Percentiles rank a stretch among this genome's conserved stretches.
Evolutionary conservation across 495 filamentous ascomycete species (phyloP).

Genomic region (Antarctomyces pellizariae): DNA sequence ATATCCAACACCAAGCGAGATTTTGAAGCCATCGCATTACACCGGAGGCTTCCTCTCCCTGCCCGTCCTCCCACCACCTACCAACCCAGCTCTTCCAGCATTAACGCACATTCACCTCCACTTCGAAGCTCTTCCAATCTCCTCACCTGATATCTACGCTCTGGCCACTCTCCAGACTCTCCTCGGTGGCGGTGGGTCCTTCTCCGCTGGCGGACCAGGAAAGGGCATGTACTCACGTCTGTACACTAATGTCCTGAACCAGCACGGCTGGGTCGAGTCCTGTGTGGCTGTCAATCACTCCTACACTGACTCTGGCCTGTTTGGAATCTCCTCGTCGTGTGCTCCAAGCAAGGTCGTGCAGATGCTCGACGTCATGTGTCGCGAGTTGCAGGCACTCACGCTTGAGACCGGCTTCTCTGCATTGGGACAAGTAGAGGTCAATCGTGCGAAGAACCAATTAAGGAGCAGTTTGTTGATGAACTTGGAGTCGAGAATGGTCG

Average conservation of each 20-base stretch:
- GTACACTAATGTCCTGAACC: slow-evolving; percentile 94
- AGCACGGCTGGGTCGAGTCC: slow-evolving; percentile 87
- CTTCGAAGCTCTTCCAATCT: slow-evolving; percentile 86
- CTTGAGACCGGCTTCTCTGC: slow-evolving; percentile 42
- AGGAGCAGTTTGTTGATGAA: slow-evolving; percentile 87
- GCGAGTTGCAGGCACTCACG: slow-evolving; percentile 59
- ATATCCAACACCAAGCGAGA: slow-evolving; percentile 28
- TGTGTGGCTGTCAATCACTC: slow-evolving; percentile 92
- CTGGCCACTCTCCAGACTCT: slow-evolving; percentile 92
- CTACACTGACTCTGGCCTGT: slow-evolving; percentile 86
- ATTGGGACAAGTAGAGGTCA: slow-evolving; percentile 59
- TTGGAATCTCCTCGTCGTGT: slow-evolving; percentile 79
- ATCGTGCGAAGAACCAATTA: slow-evolving; percentile 95
- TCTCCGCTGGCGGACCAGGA: slow-evolving; percentile 89
- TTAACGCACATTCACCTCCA: slow-evolving; percentile 84
- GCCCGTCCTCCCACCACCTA: slow-evolving; percentile 50
- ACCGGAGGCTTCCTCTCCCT: slow-evolving; percentile 82
- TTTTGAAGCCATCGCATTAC: slow-evolving; percentile 52
- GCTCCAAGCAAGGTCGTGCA: slow-evolving; percentile 44
- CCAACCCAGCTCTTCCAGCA: slow-evolving; percentile 54
- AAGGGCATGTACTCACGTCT: slow-evolving; percentile 98
- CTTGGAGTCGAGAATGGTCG: slow-evolving; percentile 89
- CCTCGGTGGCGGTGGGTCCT: slow-evolving; percentile 86
- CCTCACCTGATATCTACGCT: slow-evolving; percentile 80
- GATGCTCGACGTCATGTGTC: slow-evolving; percentile 86